Evolutionary conservation across 176 grass and related monocot genomes (phyloP).

Genomic region (Rhynchospora pubera): DNA sequence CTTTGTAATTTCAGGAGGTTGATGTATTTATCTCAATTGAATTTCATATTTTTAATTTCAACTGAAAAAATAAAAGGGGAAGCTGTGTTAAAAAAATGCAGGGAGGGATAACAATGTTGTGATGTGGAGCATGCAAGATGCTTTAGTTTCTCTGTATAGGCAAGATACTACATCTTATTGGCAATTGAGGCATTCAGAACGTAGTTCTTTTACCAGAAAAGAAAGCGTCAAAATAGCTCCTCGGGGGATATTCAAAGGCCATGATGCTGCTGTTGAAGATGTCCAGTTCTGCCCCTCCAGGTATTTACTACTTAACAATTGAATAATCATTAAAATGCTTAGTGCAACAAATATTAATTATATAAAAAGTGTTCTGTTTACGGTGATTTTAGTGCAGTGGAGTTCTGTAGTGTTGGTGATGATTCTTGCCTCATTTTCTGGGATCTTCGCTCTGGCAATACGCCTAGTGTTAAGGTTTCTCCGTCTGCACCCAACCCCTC

Average conservation of each 20-base stretch:
- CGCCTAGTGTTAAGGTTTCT: constrained; percentile 74
- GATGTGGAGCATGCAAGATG: constrained; percentile 87
- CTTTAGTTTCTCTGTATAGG: background rate
- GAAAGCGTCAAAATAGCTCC: constrained; percentile 68
- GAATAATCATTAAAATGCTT: background rate
- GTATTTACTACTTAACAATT: constrained; percentile 33
- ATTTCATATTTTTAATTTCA: background rate
- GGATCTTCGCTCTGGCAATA: constrained; percentile 74
- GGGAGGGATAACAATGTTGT: constrained; percentile 93
- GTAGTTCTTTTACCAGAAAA: constrained; percentile 43
- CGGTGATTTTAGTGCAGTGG: constrained; percentile 54
- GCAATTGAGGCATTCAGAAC: constrained; percentile 32
- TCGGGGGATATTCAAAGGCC: constrained; percentile 66
- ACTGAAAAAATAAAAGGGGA: background rate
- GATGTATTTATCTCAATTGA: background rate
- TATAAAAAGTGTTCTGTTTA: constrained; percentile 7
- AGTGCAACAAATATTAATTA: background rate
- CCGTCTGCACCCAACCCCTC: background rate
- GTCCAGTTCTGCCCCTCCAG: constrained; percentile 91
- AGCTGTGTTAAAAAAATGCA: constrained; percentile 23
- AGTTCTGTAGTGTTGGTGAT: constrained; percentile 97
- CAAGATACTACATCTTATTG: constrained; percentile 36
- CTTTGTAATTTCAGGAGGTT: constrained; percentile 94
- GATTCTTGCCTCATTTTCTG: constrained; percentile 96
- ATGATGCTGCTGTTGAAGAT: constrained; percentile 90